Base-by-base conservation (phyloP, 2,329 filamentous ascomycete species). In the Waltergamsia citrina region DNA sequence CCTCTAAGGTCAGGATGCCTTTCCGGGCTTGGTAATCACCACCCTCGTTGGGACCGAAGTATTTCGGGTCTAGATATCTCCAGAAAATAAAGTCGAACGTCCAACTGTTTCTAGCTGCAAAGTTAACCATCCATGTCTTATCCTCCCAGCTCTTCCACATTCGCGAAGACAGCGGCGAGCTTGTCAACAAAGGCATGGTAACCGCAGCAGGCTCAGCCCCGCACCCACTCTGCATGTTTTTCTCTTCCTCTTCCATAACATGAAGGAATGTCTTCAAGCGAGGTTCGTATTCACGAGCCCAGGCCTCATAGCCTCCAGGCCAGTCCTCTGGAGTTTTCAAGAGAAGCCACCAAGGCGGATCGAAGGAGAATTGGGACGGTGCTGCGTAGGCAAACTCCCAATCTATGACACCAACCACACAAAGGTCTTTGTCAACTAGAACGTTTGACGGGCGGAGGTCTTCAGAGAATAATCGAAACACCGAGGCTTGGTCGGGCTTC, bases 301-400 rank as follows among this genome's bases (percentile, higher is more conserved):
- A 64, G 3, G 41, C 38, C 1, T 39, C 36, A 16, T 56, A 44
- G 0, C 51, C 57, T 2, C 32, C 37, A 5, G 35, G 8, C 54
- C 57, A 62, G 16, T 37, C 38, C 15, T 62, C 56, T 0, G 51
- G 49, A 7, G 29, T 23, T 11, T 51, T 38, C 3, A 62, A 37
- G 1, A 59, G 41, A 3, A 64, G 45, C 59, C 57, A 63, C 56
- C 56, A 63, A 1, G 60, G 59, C 11, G 56, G 51, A 34, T 57
- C 52, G n/a, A 51, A 43, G 14, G 23, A 33, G 24, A 60, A 62
- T 27, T 58, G 45, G 12, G 48, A 35, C 0, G 58, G 55, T 0
- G 44, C 54, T 6, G 35, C 45, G 15, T 20, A 35, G 46, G 54
- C 37, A 35, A 57, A 59, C 43, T 66, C 62, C 57, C 58, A 65